These are phyloP conservation scores for Ascochyta viciae-villosae DNA, from an alignment of 2,329 filamentous ascomycete species.

Conservation along the genomic window DNA sequence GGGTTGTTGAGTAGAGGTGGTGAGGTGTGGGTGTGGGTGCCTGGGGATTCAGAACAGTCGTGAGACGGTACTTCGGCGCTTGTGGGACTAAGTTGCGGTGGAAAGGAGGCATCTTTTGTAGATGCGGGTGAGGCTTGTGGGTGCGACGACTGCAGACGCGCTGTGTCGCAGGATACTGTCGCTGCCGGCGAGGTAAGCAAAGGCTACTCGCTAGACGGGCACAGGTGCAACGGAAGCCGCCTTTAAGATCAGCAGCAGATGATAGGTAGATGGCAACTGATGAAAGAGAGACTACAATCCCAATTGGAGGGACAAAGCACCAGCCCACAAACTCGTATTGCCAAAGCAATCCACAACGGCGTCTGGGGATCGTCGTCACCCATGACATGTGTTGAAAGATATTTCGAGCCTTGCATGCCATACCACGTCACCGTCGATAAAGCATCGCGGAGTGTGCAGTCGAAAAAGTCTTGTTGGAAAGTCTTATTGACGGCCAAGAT, in stretches of 20 bases:
- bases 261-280: not conserved
- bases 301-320: not conserved
- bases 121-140: not conserved
- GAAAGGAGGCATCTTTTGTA: too few species aligned
- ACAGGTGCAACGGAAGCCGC: not conserved
- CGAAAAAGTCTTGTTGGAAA: conserved; percentile 17
- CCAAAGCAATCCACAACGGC: not conserved
- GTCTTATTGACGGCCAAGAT: conserved; percentile 17
- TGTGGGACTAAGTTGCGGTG: not conserved
- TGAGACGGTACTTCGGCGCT: conserved; percentile 4
- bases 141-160: conserved; percentile 6
- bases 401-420: conserved; percentile 4
- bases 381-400: not conserved
- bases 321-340: not conserved
- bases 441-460: conserved; percentile 9
- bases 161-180: conserved; percentile 7
- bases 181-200: not conserved
- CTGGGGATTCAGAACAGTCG: not conserved
- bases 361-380: not conserved
- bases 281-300: not conserved
- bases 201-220: not conserved
- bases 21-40: not conserved
- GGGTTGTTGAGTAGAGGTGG: not conserved
- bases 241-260: not conserved
- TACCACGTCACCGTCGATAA: conserved; percentile 15